Conservation (phyloP, 164 flowering plant species). For the Dillenia suffruticosa region DNA sequence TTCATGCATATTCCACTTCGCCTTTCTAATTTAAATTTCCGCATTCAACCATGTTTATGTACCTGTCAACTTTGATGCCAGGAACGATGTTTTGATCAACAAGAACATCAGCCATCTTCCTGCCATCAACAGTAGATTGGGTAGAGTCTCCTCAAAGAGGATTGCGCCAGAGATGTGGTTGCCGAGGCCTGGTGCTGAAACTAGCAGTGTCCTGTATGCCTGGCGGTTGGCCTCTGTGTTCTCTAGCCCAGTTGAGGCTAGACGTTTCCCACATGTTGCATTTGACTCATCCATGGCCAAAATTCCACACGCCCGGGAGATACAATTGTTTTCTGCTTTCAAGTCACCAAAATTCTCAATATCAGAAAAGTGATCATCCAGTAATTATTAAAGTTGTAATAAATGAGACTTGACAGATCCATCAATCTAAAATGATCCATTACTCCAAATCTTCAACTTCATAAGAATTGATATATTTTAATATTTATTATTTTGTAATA, state of each 20-base stretch:
- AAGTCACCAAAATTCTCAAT: neutral
- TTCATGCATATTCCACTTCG: too few relatives aligned
- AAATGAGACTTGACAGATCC: too few relatives aligned
- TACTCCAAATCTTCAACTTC: too few relatives aligned
- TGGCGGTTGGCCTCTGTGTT: constrained; percentile 33
- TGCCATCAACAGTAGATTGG: constrained; percentile 36
- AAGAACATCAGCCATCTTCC: constrained; percentile 32
- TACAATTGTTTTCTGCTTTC: constrained; percentile 24
- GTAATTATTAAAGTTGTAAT: too few relatives aligned
- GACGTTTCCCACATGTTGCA: constrained; percentile 35
- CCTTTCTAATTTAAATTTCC: too few relatives aligned
- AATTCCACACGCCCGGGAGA: constrained; percentile 29
- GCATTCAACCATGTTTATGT: neutral
- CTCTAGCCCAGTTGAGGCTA: constrained; percentile 25
- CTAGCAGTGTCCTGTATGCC: constrained; percentile 29
- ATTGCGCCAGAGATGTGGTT: constrained; percentile 36
- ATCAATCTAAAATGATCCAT: too few relatives aligned
- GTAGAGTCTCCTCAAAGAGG: constrained; percentile 45
- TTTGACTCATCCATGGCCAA: constrained; percentile 37
- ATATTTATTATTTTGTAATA: neutral
- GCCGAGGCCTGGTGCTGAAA: constrained; percentile 25
- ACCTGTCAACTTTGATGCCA: constrained; percentile 44
- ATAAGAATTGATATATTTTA: neutral
- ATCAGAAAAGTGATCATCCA: too few relatives aligned
- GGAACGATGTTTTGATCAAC: constrained; percentile 32